These are phyloP conservation scores for Vitis riparia DNA, from an alignment of 164 flowering plant genomes.

Conservation along the genomic window DNA sequence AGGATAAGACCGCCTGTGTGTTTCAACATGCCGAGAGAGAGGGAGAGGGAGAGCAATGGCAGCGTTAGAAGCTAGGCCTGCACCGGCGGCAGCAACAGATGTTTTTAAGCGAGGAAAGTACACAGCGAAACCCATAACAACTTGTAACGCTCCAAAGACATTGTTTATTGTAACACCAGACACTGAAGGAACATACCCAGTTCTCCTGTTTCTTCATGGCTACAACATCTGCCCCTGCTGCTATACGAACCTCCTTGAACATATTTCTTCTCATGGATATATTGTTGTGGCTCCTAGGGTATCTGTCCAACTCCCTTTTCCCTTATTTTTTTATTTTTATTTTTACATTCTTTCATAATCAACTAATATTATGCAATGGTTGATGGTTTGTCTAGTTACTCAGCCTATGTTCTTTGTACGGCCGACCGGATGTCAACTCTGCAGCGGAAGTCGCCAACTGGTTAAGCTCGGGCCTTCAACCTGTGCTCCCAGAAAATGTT, in stretches of 20 bases:
- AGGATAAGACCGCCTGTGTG: no score
- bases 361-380: no score
- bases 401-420: no score
- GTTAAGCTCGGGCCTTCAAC: no score
- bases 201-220: slow-evolving; percentile 35
- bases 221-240: slow-evolving; percentile 14
- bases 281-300: slow-evolving; percentile 43
- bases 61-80: background rate
- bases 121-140: background rate
- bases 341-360: no score
- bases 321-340: no score
- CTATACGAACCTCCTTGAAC: slow-evolving; percentile 24
- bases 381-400: no score
- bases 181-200: slow-evolving; percentile 18
- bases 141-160: slow-evolving; percentile 18
- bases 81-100: background rate
- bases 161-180: slow-evolving; percentile 25
- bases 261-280: slow-evolving; percentile 37
- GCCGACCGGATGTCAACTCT: no score
- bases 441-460: no score
- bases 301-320: no score
- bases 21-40: no score
- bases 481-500: no score
- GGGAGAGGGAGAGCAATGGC: slow-evolving; percentile 2
- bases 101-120: background rate